Conservation (phyloP, 345 rosid species). For the Camelina sativa region DNA sequence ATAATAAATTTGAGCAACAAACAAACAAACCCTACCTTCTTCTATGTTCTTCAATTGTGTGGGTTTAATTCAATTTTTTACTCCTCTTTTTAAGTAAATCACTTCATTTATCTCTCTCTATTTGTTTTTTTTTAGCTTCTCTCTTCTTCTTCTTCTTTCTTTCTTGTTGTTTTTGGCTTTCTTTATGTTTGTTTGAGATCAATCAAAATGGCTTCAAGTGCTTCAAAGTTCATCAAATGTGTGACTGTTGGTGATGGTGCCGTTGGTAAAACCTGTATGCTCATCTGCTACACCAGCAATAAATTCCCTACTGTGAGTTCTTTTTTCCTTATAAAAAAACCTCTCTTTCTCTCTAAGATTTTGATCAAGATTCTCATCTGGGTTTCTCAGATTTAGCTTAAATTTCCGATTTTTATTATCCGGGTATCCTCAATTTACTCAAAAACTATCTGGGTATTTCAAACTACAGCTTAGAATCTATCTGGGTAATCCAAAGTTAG, state of each 20-base stretch:
- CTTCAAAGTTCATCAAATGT: constrained; percentile 47
- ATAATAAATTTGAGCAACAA: constrained; percentile 38
- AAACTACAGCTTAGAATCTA: too few species aligned
- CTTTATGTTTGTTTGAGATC: constrained; percentile 17
- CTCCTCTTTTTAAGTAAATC: constrained; percentile 36
- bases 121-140: not conserved
- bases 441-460: constrained; percentile 29
- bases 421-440: constrained; percentile 30
- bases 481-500: constrained; percentile 36
- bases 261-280: constrained; percentile 51
- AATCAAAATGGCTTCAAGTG: constrained; percentile 40
- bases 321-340: not conserved
- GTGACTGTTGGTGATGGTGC: constrained; percentile 51
- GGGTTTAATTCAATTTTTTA: constrained; percentile 3
- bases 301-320: constrained; percentile 47
- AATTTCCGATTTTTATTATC: not conserved
- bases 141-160: not conserved
- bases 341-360: not conserved
- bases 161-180: constrained; percentile 14
- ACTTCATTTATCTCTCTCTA: constrained; percentile 34
- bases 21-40: constrained; percentile 23
- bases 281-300: constrained; percentile 51
- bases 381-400: constrained; percentile 32
- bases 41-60: constrained; percentile 1
- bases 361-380: constrained; percentile 25